phyloP scores from a whole-genome alignment of 2,329 filamentous ascomycete genomes.

The Elsinoe fawcettii region DNA sequence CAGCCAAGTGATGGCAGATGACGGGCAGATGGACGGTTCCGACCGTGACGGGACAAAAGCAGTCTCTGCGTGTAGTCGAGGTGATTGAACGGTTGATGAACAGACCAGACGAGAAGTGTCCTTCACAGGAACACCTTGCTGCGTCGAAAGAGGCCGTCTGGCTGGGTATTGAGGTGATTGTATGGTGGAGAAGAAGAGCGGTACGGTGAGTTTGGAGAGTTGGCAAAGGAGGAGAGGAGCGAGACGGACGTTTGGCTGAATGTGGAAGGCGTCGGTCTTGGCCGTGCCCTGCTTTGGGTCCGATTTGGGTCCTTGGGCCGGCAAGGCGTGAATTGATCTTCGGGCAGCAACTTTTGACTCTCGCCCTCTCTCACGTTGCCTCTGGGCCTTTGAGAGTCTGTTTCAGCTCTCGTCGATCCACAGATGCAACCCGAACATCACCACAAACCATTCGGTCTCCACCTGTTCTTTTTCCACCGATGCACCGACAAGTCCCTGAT shows the following conservation, averaged over 20 bases:
- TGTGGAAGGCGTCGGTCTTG: constrained; percentile 1
- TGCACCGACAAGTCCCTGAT: constrained; percentile 3
- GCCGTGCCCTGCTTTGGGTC: background rate
- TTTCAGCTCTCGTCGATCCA: constrained; percentile 10
- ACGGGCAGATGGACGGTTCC: constrained; percentile 3
- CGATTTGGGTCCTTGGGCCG: too few relatives aligned
- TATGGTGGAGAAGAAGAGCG: background rate
- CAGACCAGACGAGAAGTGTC: constrained; percentile 5
- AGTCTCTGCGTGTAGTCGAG: background rate
- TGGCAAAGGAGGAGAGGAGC: background rate
- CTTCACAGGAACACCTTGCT: constrained; percentile 11
- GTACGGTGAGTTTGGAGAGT: constrained; percentile 11
- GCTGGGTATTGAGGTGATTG: background rate
- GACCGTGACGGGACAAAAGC: background rate
- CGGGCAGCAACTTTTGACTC: background rate
- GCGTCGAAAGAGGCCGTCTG: background rate
- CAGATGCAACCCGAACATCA: constrained; percentile 8
- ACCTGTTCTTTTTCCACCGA: background rate
- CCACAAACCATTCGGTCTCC: background rate
- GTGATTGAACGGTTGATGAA: background rate
- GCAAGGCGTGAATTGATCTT: constrained; percentile 1
- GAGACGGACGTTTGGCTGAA: constrained; percentile 1
- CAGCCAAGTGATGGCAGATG: constrained; percentile 12
- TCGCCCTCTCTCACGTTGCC: too few relatives aligned
- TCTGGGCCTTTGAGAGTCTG: background rate